Percentiles rank a stretch among this genome's conserved stretches.
phyloP scores from a whole-genome alignment of 192 early-diverging fungal genomes.

The Backusella tarrabulga region DNA sequence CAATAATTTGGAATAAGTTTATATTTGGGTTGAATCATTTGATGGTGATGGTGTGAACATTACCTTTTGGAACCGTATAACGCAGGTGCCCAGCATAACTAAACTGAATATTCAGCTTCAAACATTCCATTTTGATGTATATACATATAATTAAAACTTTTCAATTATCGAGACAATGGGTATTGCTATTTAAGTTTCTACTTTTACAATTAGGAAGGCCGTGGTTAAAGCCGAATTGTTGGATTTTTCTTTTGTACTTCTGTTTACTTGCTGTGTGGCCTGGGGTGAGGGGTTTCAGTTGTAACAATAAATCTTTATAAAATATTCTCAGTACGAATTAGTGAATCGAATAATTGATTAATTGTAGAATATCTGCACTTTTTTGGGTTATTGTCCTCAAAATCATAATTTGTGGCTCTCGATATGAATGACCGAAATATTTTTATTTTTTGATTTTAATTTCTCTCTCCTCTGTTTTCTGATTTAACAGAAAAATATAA shows the following conservation, averaged over 20 bases:
- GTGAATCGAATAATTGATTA: background rate
- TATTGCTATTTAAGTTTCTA: background rate
- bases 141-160: background rate
- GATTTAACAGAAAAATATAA: background rate
- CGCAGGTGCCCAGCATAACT: background rate
- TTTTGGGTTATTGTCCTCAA: background rate
- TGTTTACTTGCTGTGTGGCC: background rate
- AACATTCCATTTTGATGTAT: background rate
- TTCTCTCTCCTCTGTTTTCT: background rate
- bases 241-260: background rate
- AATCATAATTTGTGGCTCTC: background rate
- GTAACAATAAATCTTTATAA: background rate
- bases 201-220: background rate
- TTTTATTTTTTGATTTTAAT: background rate
- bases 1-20: no score
- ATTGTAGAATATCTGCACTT: background rate
- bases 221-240: background rate
- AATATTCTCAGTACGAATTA: background rate
- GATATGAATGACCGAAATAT: background rate
- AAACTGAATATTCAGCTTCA: background rate
- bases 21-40: background rate
- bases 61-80: background rate
- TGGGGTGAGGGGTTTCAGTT: background rate
- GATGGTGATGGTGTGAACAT: background rate
- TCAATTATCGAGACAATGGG: background rate